Percentiles rank a stretch among this genome's conserved stretches.
Evolutionary conservation across 805 yeast genomes (phyloP).

Genomic region (Yarrowia sp.): DNA sequence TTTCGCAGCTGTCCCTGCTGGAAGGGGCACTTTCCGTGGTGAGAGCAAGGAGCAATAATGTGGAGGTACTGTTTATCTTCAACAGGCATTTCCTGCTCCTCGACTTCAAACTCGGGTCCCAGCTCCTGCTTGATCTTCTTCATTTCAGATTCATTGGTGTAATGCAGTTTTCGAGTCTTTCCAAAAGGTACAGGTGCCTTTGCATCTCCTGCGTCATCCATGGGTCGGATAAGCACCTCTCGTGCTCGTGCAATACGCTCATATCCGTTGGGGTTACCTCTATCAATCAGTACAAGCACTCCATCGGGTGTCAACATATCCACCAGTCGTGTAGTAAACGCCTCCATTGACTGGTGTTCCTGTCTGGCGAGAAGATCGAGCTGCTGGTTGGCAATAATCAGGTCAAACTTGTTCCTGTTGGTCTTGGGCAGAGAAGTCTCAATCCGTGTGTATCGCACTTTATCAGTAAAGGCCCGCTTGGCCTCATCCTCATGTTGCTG

Average conservation of each 20-base stretch:
- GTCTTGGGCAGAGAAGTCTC: background rate
- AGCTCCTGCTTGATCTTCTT: constrained; percentile 8
- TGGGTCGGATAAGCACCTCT: constrained; percentile 87
- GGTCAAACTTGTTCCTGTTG: constrained; percentile 51
- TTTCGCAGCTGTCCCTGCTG: constrained; percentile 62
- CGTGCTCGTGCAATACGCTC: constrained; percentile 88
- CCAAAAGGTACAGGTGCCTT: constrained; percentile 31
- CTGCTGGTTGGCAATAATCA: constrained; percentile 81
- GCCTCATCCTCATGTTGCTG: constrained; percentile 44
- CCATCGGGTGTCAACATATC: constrained; percentile 73
- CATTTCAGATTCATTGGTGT: background rate
- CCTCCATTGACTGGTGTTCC: constrained; percentile 74
- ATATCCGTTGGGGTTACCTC: constrained; percentile 88
- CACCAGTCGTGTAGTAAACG: constrained; percentile 57
- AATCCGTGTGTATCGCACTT: constrained; percentile 33
- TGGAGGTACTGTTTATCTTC: constrained; percentile 52
- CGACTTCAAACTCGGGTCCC: background rate
- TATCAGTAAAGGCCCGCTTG: background rate
- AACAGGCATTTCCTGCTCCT: background rate
- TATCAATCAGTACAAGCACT: constrained; percentile 70
- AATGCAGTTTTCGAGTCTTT: constrained; percentile 17
- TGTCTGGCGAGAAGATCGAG: constrained; percentile 56
- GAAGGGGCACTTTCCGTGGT: constrained; percentile 81
- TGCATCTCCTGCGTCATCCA: constrained; percentile 34
- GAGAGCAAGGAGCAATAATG: constrained; percentile 86